These are phyloP conservation scores for Suillus americanus DNA, from an alignment of 768 basidiomycete species.

Conservation along the genomic window DNA sequence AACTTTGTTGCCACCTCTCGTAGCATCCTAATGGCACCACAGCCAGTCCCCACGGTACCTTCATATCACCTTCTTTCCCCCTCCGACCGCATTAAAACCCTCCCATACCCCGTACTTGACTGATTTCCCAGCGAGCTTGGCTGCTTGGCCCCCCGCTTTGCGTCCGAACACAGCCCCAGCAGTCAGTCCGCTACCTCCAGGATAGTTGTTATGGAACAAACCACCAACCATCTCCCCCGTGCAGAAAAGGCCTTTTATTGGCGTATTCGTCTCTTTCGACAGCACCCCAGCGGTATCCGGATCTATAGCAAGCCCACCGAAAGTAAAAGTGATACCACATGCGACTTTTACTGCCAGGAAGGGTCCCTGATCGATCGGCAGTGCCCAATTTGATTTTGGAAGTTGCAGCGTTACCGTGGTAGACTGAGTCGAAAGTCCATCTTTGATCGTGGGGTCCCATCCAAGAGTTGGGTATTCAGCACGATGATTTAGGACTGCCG, in stretches of 20 bases:
- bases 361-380: constrained; percentile 49
- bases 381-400: constrained; percentile 71
- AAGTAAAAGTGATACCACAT: constrained; percentile 74
- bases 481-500: constrained; percentile 40
- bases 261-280: constrained; percentile 36
- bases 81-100: not conserved
- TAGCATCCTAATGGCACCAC: not conserved
- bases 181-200: constrained; percentile 66
- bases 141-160: constrained; percentile 51
- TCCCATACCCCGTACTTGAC: not conserved
- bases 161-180: constrained; percentile 67
- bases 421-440: constrained; percentile 56
- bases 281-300: constrained; percentile 53
- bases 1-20: not conserved
- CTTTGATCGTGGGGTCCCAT: constrained; percentile 69
- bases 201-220: constrained; percentile 65
- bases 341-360: constrained; percentile 68
- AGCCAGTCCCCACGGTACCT: not conserved
- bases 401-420: constrained; percentile 32
- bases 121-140: constrained; percentile 17
- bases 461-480: constrained; percentile 30
- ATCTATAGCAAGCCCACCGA: constrained; percentile 65
- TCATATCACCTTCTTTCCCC: not conserved
- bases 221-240: constrained; percentile 71
- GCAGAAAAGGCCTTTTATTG: constrained; percentile 59